Base-by-base conservation (phyloP, 108 stramenopile genomes). In the Discostella stelligeroides region DNA sequence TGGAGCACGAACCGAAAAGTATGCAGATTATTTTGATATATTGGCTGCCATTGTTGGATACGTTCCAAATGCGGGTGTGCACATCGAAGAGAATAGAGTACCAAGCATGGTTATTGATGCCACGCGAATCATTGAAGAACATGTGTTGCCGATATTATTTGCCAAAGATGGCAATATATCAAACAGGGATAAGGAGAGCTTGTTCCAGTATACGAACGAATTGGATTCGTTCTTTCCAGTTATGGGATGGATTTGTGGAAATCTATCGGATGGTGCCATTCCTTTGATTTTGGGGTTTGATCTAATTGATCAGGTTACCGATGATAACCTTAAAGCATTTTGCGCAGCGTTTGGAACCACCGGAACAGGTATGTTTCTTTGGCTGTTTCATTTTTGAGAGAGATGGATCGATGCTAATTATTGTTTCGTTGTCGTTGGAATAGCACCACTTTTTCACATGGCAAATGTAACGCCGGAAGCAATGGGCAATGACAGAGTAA, bases 1-100 rank as follows among this genome's bases (percentile, higher is more conserved):
- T 13, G 93, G 90, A 17, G 93, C 93, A 8, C 66, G 89, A 24
- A 92, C 93, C 0, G 86, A 91, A 65, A 95, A 95, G 60, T 86
- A 86, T 66, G 93, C 93, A 20, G 93, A 95, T 77, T 95, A 95
- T 66, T 72, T 95, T 71, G 93, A 95, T 64, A 88, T 90, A 60
- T 88, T 88, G 54, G 76, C 81, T 56, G 93, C 93, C 1, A 72
- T 95, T 25, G 79, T 80, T 38, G 93, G 93, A 10, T 75, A 73
- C 23, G 87, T 88, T 10, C 88, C 88, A 0, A 66, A 57, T 0
- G 53, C 76, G 7, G 89, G 92, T 12, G 86, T 89, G 17, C 86
- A 90, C 66, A 42, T 85, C 21, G 68, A 65, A 15, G 75, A 76
- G 46, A 82, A 85, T 56, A 83, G 89, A 48, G 56, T 42, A 4